These are phyloP conservation scores for Diutina neorugosa DNA, from an alignment of 1,139 yeast species.

Conservation along the genomic window DNA sequence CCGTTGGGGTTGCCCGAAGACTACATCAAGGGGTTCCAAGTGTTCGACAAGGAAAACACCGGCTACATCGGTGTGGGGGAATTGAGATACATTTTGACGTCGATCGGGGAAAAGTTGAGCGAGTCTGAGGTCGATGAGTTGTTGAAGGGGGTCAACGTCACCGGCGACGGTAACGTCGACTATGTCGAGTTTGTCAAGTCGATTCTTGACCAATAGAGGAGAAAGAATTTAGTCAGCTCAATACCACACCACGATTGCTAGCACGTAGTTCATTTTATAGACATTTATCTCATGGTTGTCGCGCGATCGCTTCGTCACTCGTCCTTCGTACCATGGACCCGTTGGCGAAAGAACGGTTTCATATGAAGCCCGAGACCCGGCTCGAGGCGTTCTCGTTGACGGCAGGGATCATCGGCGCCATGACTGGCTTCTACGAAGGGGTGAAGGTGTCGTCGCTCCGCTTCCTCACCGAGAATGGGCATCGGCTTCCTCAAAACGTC, in stretches of 20 bases:
- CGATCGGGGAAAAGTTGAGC: conserved; percentile 83
- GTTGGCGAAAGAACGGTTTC: conserved; percentile 21
- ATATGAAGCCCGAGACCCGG: conserved; percentile 26
- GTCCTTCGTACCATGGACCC: not conserved
- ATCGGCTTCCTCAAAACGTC: conserved; percentile 61
- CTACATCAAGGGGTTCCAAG: conserved; percentile 94
- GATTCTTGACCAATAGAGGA: conserved; percentile 64
- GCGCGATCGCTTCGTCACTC: not conserved
- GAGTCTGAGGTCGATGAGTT: conserved; percentile 93
- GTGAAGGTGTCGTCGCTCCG: conserved; percentile 43
- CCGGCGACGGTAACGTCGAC: conserved; percentile 90
- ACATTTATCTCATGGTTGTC: not conserved
- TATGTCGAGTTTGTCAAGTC: conserved; percentile 91
- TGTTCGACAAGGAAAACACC: conserved; percentile 88
- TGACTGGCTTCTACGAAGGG: conserved; percentile 55
- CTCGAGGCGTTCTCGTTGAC: conserved; percentile 20
- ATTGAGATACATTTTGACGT: conserved; percentile 82
- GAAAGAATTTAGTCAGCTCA: not conserved
- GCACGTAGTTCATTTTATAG: not conserved
- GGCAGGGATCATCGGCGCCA: conserved; percentile 44
- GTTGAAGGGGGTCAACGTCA: conserved; percentile 87
- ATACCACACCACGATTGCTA: not conserved
- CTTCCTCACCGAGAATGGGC: conserved; percentile 73
- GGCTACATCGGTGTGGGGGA: conserved; percentile 98
- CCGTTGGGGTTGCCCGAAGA: conserved; percentile 93